These are phyloP conservation scores for Aspergillus piperis DNA, from an alignment of 2,329 filamentous ascomycete species.

Conservation along the genomic window DNA sequence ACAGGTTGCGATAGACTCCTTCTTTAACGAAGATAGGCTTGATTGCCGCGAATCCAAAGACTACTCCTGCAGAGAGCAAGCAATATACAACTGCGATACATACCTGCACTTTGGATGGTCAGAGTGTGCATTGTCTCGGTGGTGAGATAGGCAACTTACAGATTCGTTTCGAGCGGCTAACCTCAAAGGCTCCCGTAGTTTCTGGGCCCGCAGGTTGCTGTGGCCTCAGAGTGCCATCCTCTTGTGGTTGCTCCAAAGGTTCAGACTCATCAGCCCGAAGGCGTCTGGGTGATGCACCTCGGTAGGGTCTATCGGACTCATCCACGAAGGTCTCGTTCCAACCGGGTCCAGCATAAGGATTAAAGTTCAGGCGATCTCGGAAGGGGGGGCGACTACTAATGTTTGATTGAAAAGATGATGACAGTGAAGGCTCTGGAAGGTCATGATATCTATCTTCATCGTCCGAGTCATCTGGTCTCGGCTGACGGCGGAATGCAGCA, in stretches of 20 bases:
- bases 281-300: slow-evolving; percentile 24
- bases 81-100: slow-evolving; percentile 69
- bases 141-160: slow-evolving; percentile 41
- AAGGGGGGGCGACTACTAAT: slow-evolving; percentile 25
- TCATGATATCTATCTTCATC: slow-evolving; percentile 31
- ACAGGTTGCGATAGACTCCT: slow-evolving; percentile 68
- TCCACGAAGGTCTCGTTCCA: slow-evolving; percentile 37
- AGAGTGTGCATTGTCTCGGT: neutral
- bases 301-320: slow-evolving; percentile 26
- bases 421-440: slow-evolving; percentile 31
- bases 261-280: slow-evolving; percentile 21
- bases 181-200: slow-evolving; percentile 54
- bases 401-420: slow-evolving; percentile 40
- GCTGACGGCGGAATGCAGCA: slow-evolving; percentile 29
- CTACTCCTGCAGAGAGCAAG: slow-evolving; percentile 73
- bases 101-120: slow-evolving; percentile 62
- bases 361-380: slow-evolving; percentile 43
- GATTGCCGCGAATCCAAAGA: slow-evolving; percentile 82
- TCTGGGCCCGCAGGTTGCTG: slow-evolving; percentile 23
- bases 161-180: slow-evolving; percentile 55
- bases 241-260: slow-evolving; percentile 8
- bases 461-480: slow-evolving; percentile 29
- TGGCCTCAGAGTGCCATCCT: slow-evolving; percentile 18
- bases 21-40: slow-evolving; percentile 78
- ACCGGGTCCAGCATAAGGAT: slow-evolving; percentile 42